phyloP scores from a whole-genome alignment of 1,139 yeast species.

The Candida freyschussii region DNA sequence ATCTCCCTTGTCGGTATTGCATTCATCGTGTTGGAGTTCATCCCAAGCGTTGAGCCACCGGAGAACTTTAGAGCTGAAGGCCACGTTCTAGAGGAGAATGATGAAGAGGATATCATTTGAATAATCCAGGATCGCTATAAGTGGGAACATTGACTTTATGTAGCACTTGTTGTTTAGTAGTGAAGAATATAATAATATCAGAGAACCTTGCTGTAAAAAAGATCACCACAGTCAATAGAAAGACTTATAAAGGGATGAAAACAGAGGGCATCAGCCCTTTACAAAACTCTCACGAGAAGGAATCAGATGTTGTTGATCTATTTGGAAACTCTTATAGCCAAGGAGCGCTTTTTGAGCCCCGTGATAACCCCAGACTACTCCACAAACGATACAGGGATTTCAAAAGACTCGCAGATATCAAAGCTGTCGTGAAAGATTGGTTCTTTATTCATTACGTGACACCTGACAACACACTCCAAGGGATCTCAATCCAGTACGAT shows the following conservation, averaged over 20 bases:
- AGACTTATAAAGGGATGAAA: too few relatives aligned
- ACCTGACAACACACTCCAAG: slow-evolving; percentile 8
- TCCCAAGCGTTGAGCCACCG: slow-evolving; percentile 69
- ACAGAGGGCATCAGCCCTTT: too few relatives aligned
- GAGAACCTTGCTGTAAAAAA: too few relatives aligned
- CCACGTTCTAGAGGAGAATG: slow-evolving; percentile 23
- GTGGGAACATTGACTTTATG: not conserved
- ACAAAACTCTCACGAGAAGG: not conserved
- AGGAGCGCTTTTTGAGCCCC: not conserved
- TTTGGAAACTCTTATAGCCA: not conserved
- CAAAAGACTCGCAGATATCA: not conserved
- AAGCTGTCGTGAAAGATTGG: not conserved
- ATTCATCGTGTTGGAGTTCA: slow-evolving; percentile 58
- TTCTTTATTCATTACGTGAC: slow-evolving; percentile 9
- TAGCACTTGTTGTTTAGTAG: not conserved
- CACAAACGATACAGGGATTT: not conserved
- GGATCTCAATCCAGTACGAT: slow-evolving; percentile 7
- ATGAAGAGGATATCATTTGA: slow-evolving; percentile 27
- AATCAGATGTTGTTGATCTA: not conserved
- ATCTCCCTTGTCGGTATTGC: slow-evolving; percentile 55
- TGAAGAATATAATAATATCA: too few relatives aligned
- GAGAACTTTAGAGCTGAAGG: slow-evolving; percentile 46
- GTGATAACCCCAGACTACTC: not conserved
- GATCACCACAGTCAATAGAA: too few relatives aligned
- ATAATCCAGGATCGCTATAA: not conserved